Base-by-base conservation (phyloP, 768 basidiomycete species). In the Termitomyces sp. region DNA sequence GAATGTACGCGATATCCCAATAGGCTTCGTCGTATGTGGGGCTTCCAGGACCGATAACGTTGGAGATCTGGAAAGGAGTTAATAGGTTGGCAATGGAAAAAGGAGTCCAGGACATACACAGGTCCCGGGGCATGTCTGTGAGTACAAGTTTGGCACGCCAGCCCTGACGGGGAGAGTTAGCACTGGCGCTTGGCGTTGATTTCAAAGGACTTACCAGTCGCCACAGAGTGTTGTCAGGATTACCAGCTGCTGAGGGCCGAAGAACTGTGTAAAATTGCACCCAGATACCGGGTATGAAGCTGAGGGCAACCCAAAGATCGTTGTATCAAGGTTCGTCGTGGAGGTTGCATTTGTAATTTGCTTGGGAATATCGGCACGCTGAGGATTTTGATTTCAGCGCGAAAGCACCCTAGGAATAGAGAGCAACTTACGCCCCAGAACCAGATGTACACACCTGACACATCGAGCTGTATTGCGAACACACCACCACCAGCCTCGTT, bases 181-280 rank as follows among this genome's bases (percentile, higher is more conserved):
- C 22, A 33, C 56, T n/a, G 24, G 22, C 13, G 56, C 5, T 22
- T 24, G 28, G 28, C 3, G n/a, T 28, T 33, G 6, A 46, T 28
- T 16, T 2, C 16, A 4, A 22, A 39, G 18, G 20, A 60, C 71
- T 46, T 55, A 78, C 77, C 78, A 79, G 15, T 60, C 63, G 56
- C 86, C 86, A 61, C 88, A 89, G 11, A 89, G 78, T 0, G 88
- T 89, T 20, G 86, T 91, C 45, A 89, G 81, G 28, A 92, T 79
- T 11, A 90, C 83, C 18, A 92, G 75, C 39, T 83, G 77, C 65
- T 92, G 89, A 7, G 85, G 82, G 36, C 81, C 75, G 70, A 90
- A 89, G 72, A 78, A 88, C 45, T 78, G 58, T 15, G 75, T 73
- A 24, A 85, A 74, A 50, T 83, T 72, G 70, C 91, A 92, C 2